Conservation (phyloP, 2,329 filamentous ascomycete genomes). For the Blumeriella jaapii region DNA sequence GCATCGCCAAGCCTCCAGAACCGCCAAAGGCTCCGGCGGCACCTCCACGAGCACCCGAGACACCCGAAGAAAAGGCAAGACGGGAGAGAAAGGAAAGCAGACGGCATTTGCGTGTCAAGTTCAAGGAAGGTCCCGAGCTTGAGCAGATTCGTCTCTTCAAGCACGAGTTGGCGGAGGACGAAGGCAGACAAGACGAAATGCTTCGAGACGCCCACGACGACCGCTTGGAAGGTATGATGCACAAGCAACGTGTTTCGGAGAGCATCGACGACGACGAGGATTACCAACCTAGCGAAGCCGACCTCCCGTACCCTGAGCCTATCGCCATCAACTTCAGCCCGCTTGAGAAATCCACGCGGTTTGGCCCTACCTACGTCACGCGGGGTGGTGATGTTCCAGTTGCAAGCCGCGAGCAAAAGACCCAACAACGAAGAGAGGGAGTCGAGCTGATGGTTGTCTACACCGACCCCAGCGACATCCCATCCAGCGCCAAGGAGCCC, state of each 20-base stretch:
- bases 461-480: slow-evolving; percentile 26
- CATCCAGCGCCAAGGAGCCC: slow-evolving; percentile 26
- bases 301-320: slow-evolving; percentile 42
- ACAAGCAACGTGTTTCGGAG: slow-evolving; percentile 41
- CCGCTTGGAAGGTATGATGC: slow-evolving; percentile 59
- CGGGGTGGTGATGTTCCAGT: slow-evolving; percentile 41
- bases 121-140: slow-evolving; percentile 56
- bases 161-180: slow-evolving; percentile 60
- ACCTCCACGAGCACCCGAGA: slow-evolving; percentile 38
- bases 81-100: slow-evolving; percentile 63
- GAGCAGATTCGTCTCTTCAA: slow-evolving; percentile 58
- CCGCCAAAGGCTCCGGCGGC: slow-evolving; percentile 23
- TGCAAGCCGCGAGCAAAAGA: slow-evolving; percentile 42
- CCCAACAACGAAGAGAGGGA: slow-evolving; percentile 45
- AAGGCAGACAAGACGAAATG: slow-evolving; percentile 55
- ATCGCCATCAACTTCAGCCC: slow-evolving; percentile 33
- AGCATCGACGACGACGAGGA: slow-evolving; percentile 44
- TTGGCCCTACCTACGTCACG: slow-evolving; percentile 40
- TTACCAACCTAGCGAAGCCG: slow-evolving; percentile 25
- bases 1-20: slow-evolving; percentile 26
- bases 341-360: slow-evolving; percentile 25
- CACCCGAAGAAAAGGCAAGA: slow-evolving; percentile 53
- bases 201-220: slow-evolving; percentile 62
- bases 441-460: slow-evolving; percentile 44
- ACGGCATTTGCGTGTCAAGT: slow-evolving; percentile 57